phyloP scores from a whole-genome alignment of 2,329 filamentous ascomycete genomes.

The Sclerotinia sclerotiorum region DNA sequence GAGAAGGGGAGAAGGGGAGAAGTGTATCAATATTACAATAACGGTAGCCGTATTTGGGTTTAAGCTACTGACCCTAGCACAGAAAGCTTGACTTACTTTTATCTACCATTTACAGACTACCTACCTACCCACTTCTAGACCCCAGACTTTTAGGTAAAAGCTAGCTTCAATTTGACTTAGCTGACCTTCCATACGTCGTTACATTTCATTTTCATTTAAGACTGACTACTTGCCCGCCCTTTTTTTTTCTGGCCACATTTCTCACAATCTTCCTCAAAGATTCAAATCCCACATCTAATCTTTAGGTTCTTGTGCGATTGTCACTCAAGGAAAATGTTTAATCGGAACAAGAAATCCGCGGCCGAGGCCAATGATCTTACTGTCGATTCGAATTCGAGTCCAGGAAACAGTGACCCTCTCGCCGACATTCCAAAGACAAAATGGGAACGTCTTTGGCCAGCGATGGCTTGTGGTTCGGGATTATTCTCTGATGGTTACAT shows the following conservation, averaged over 20 bases:
- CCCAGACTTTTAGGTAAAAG: background rate
- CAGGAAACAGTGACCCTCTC: conserved; percentile 27
- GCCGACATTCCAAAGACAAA: conserved; percentile 30
- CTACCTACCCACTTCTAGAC: background rate
- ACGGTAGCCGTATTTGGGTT: background rate
- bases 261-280: background rate
- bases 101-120: no score
- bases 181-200: background rate
- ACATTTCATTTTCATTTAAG: background rate
- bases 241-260: background rate
- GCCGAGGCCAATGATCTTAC: conserved; percentile 17
- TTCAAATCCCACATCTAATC: background rate
- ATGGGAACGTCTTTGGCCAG: conserved; percentile 49
- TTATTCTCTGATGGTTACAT: conserved; percentile 91
- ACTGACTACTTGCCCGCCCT: conserved; percentile 3
- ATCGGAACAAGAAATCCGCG: conserved; percentile 23
- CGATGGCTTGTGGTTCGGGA: conserved; percentile 85
- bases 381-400: conserved; percentile 18
- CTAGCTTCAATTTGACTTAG: background rate
- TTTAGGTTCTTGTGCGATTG: background rate
- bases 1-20: no score
- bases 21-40: background rate
- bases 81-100: conserved; percentile 10
- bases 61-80: background rate
- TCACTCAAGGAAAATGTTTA: conserved; percentile 24